Conservation (phyloP, 305 asterid species). For the Fraxinus paxiana region DNA sequence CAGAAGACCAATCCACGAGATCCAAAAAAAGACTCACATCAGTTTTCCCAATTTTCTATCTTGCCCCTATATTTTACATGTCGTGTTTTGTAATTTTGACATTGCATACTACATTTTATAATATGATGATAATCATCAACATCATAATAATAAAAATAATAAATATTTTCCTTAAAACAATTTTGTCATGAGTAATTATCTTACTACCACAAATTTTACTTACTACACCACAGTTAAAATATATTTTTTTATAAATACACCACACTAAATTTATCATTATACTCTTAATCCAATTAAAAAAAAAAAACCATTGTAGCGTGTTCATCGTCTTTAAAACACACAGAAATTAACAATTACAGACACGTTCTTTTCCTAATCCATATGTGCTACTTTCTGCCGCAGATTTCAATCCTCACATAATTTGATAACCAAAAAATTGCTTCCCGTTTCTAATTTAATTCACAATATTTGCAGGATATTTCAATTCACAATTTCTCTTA, state of each 20-base stretch:
- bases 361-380: not conserved
- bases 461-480: not conserved
- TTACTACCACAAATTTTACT: not conserved
- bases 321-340: not conserved
- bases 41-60: not conserved
- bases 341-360: not conserved
- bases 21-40: not conserved
- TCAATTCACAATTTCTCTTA: not conserved
- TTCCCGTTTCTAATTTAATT: not conserved
- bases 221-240: not conserved
- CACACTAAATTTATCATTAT: not conserved
- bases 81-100: not conserved
- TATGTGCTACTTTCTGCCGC: not conserved
- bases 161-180: no score
- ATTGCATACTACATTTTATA: no score
- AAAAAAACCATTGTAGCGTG: not conserved
- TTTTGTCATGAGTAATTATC: no score
- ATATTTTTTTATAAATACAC: no score
- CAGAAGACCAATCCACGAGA: not conserved
- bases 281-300: not conserved
- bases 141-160: no score
- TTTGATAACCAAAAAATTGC: not conserved
- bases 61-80: not conserved
- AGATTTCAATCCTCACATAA: no score
- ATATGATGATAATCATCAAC: no score